Percentiles rank a stretch among this genome's conserved stretches.
phyloP scores from a whole-genome alignment of 495 filamentous ascomycete genomes.

The Daldinia grandis region DNA sequence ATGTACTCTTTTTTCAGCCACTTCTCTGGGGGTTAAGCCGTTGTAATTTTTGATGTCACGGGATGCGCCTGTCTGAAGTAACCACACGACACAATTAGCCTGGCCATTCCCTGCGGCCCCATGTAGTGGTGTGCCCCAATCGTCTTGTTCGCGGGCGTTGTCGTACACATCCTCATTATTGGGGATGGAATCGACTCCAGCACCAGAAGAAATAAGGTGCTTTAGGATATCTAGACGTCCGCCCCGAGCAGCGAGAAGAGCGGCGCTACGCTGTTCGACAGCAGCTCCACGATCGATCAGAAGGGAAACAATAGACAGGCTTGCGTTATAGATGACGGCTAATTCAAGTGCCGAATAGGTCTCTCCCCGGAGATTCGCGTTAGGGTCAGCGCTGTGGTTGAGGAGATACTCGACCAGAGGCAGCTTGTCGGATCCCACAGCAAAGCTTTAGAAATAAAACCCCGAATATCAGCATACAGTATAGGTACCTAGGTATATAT shows the following conservation, averaged over 20 bases:
- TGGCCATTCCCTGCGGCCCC: neutral
- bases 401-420: neutral
- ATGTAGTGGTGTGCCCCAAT: neutral
- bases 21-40: neutral
- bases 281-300: neutral
- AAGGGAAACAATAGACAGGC: neutral
- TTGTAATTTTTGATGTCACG: neutral
- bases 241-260: neutral
- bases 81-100: neutral
- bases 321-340: neutral
- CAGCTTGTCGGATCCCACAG: neutral
- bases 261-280: neutral
- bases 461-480: neutral
- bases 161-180: neutral
- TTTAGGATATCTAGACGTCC: neutral
- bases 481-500: too few species aligned
- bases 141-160: neutral
- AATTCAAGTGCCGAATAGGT: neutral
- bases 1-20: neutral
- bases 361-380: neutral
- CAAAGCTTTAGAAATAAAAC: neutral
- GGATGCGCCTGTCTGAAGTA: neutral
- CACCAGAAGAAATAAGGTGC: neutral
- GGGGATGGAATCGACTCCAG: neutral
- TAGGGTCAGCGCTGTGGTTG: neutral